Percentiles rank a stretch among this genome's conserved stretches.
Evolutionary conservation across 208 protist species (phyloP).

Genomic region (Borovskyia barvae): DNA sequence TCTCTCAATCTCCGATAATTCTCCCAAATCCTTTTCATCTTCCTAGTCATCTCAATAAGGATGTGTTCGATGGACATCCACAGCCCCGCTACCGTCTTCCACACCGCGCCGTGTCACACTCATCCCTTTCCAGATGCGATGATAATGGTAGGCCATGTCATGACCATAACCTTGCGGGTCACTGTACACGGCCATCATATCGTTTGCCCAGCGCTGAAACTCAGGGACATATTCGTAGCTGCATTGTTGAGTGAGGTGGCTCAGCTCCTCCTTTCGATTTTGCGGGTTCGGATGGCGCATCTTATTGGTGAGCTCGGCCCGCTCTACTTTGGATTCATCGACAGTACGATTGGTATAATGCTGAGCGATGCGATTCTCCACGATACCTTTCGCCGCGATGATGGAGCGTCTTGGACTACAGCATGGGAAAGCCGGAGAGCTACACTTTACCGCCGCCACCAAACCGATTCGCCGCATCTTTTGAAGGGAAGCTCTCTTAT

Average conservation of each 20-base stretch:
- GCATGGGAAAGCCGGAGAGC: no score
- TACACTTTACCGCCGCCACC: background rate
- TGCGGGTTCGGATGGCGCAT: constrained; percentile 65
- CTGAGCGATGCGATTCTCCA: constrained; percentile 84
- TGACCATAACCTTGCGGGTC: constrained; percentile 83
- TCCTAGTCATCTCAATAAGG: constrained; percentile 33
- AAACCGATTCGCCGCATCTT: no score
- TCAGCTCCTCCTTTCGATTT: constrained; percentile 85
- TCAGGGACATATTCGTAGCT: constrained; percentile 91
- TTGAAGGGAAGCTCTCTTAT: no score
- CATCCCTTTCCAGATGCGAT: constrained; percentile 90
- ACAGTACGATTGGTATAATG: constrained; percentile 85
- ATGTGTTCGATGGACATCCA: constrained; percentile 72
- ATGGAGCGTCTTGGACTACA: no score
- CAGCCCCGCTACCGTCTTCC: constrained; percentile 80
- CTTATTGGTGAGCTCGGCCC: constrained; percentile 46
- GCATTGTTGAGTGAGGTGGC: constrained; percentile 83
- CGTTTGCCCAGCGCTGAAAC: constrained; percentile 90
- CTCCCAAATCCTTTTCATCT: no score
- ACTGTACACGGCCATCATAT: constrained; percentile 89
- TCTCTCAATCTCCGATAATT: no score
- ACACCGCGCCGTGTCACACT: constrained; percentile 68
- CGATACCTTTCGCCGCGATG: constrained; percentile 81
- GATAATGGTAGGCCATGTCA: constrained; percentile 91
- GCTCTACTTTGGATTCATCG: constrained; percentile 68